phyloP scores from a whole-genome alignment of 345 rosid genomes.

The Eucalyptus regnans region DNA sequence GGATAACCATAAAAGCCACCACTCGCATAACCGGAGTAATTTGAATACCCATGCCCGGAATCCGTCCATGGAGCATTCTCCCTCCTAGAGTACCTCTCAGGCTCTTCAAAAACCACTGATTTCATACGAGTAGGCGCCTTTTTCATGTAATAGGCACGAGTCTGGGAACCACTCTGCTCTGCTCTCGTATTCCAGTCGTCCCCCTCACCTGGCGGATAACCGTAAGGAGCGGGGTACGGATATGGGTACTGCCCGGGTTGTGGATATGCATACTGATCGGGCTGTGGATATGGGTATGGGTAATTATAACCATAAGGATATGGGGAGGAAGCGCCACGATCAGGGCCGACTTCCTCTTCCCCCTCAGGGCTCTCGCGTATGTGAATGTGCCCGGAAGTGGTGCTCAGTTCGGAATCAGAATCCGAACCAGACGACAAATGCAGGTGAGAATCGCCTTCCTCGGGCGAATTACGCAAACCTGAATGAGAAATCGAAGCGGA shows the following conservation, averaged over 20 bases:
- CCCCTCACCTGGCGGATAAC: constrained; percentile 29
- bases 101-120: constrained; percentile 60
- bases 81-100: constrained; percentile 21
- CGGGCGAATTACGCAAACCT: background rate
- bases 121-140: constrained; percentile 52
- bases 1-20: constrained; percentile 47
- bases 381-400: constrained; percentile 44
- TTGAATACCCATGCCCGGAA: constrained; percentile 24
- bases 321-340: background rate
- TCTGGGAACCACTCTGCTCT: constrained; percentile 9
- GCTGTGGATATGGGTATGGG: constrained; percentile 4
- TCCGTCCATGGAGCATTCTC: background rate
- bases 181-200: constrained; percentile 8
- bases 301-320: constrained; percentile 5
- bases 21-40: constrained; percentile 12
- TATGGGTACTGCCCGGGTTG: background rate
- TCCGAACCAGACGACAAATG: constrained; percentile 56
- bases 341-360: background rate
- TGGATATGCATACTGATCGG: background rate
- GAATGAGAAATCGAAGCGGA: constrained; percentile 64
- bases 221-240: background rate
- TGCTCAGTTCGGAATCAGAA: constrained; percentile 30
- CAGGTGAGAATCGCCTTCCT: constrained; percentile 41
- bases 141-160: constrained; percentile 57
- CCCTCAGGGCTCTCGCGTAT: constrained; percentile 14